Evolutionary conservation across 2,329 filamentous ascomycete species (phyloP), one percentile per base, ranked within the genome.

Genomic region (Fusarium circinatum): DNA sequence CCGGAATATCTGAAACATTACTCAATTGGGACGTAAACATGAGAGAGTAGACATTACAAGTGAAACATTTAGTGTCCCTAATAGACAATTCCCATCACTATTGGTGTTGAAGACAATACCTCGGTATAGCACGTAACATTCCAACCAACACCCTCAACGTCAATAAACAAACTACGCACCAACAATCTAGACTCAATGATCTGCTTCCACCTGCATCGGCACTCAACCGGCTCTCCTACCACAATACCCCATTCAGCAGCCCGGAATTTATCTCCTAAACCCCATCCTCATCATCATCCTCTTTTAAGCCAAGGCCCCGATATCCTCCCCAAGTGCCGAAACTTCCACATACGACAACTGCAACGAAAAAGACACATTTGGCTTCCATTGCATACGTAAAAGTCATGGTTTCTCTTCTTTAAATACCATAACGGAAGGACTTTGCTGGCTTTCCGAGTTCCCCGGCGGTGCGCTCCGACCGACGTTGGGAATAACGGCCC

Each of bases 401-500:
- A 51, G 30, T n/a, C 32, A 38, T 28, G 14, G 30, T 18, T 28
- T 36, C 22, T 38, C 8, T 28, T 36, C 22, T 30, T 42, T 26
- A 38, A 24, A 32, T 34, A 36, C 32, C 13, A 10, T 34, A 51
- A 51, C 8, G 30, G 48, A 34, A 51, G 18, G 30, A 36, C 49
- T 36, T 52, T 12, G 49, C 26, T 34, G 39, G 20, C 32, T 32
- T 28, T 56, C 65, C 56, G 56, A 59, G 56, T 51, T 38, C 56
- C 64, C 61, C 74, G 76, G 54, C 69, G 69, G 67, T 39, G 49
- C 67, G 66, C 44, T 38, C 73, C 64, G 65, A 49, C 71, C 67
- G 70, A 62, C 26, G 38, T 18, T 52, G 63, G 76, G 76, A 58
- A 74, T 22, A 39, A 28, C 76, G 76, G 76, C 60, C 76, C 76